Evolutionary conservation across 306 rosid genomes (phyloP), one percentile per base, ranked within the genome.

Genomic region (Hylodesmum podocarpum): DNA sequence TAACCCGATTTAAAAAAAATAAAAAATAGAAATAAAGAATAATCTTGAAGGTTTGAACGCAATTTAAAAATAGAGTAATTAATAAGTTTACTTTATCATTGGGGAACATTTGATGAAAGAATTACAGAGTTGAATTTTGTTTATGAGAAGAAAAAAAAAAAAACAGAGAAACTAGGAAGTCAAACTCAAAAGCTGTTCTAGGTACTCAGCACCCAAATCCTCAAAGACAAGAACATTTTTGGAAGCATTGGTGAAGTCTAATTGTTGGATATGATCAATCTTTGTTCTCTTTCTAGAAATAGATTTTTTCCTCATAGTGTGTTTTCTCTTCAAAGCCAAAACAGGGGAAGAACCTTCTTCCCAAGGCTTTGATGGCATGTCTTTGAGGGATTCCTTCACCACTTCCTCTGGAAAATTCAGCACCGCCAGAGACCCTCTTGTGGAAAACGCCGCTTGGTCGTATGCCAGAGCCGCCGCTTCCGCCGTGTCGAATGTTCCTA

Each of bases 391-490:
- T 0, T 82, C 82, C 33, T 63, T 82, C n/a, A 85, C 89, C 9
- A 82, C 77, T 59, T 82, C 72, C 54, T 75, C 84, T 0, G 97
- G 89, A 51, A 91, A 94, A 76, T 94, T 94, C 16, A 94, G 89
- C 50, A 88, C 90, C 0, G 97, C 97, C 27, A 78, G 9, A 0
- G 87, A 50, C 1, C 98, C 98, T 57, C 94, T 82, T 4, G 91
- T 80, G 0, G 84, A 58, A 16, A 85, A 85, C 62, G 98, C 97
- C 0, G 97, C 98, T 75, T 94, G 96, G 39, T 94, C 98, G 19
- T 94, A 91, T 0, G 98, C 97, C 44, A 94, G 50, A 16, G 98
- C 98, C 2, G 98, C 98, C 0, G 86, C 96, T 81, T 91, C 93
- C 0, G 96, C 91, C 1, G 87, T 90, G 4, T 91, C 98, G 4